Evolutionary conservation across 2,329 filamentous ascomycete genomes (phyloP).

Genomic region (Dryadomyces quercivorus): DNA sequence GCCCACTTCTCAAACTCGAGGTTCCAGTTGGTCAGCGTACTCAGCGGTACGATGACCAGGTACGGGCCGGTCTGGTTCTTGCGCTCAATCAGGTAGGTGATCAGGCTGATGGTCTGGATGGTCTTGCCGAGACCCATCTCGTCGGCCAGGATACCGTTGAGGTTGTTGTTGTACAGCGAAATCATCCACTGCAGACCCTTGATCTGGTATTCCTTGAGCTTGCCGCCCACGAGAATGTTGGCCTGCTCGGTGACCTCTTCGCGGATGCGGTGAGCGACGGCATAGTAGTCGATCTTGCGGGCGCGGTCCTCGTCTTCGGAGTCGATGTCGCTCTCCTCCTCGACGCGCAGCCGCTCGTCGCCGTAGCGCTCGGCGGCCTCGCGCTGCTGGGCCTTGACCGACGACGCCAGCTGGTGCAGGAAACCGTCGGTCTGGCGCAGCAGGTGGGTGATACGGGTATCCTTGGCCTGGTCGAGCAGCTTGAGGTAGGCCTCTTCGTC

Average conservation of each 20-base stretch:
- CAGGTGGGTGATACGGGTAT: slow-evolving; percentile 96
- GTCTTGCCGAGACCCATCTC: slow-evolving; percentile 99
- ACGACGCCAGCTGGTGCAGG: slow-evolving; percentile 86
- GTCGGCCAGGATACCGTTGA: slow-evolving; percentile 96
- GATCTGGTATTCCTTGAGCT: slow-evolving; percentile 91
- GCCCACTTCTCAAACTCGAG: slow-evolving; percentile 99
- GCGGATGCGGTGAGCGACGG: slow-evolving; percentile 89
- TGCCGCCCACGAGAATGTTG: slow-evolving; percentile 77
- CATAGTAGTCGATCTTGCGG: slow-evolving; percentile 95
- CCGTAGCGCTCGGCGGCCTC: slow-evolving; percentile 70
- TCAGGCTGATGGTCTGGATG: slow-evolving; percentile 95
- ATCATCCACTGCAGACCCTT: slow-evolving; percentile 99
- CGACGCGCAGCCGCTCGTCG: slow-evolving; percentile 41
- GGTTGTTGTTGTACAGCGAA: slow-evolving; percentile 98
- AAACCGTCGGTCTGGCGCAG: slow-evolving; percentile 96
- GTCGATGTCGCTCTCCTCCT: slow-evolving; percentile 51
- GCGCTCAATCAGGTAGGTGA: slow-evolving; percentile 93
- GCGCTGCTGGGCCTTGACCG: slow-evolving; percentile 87
- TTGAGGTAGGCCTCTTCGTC: slow-evolving; percentile 99
- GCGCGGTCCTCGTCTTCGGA: slow-evolving; percentile 58
- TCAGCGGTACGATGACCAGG: slow-evolving; percentile 90
- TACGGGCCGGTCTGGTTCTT: slow-evolving; percentile 89
- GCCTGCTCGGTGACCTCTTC: slow-evolving; percentile 83
- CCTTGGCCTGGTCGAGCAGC: slow-evolving; percentile 94
- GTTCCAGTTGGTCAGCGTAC: slow-evolving; percentile 97